Evolutionary conservation across 192 early-diverging fungal genomes (phyloP), one percentile per base, ranked within the genome.

Genomic region (Podila epicladia): DNA sequence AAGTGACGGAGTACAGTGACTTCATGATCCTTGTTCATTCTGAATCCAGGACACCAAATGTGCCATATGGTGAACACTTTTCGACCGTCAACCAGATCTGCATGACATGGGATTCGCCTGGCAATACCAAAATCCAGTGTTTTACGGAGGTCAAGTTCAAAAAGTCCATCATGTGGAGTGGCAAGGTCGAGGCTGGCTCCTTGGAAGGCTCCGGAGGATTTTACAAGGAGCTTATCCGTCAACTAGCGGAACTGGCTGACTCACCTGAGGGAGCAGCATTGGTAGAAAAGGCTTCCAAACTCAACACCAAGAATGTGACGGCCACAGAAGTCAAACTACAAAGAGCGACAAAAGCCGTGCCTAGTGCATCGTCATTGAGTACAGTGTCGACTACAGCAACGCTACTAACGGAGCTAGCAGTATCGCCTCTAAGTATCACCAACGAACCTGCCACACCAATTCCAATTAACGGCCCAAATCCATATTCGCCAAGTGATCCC

Each of bases 51-150:
- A 65, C 55, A 4, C 75, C 75, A 19, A 53, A 64, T 19, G 35
- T 77, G 9, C 62, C 69, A 4, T 77, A 64, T 64, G 75, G 75
- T 5, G 69, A 77, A 31, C 58, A 67, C 13, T 71, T 71, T 41
- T 67, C 69, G 1, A 71, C 64, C 5, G 33, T 71, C 17, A 41
- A 53, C 32, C 75, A 77, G 22, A 71, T 77, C 13, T 77, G 75
- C 49, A 17, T 77, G 26, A 71, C 69, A 37, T 24, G 63, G 58
- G 75, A 71, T 8, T 38, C 75, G 2, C 50, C 64, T 13, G 69
- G 75, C n/a, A 71, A 63, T 26, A 77, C 75, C 8, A 59, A 69
- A 41, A 71, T 77, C 22, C 64, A 71, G 22, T 77, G 75, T 15
- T 71, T 71, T 28, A 62, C 69, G 5, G 66, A 77, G 29, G 69